Base-by-base conservation (phyloP, 805 yeast species). In the Candida golubevii region DNA sequence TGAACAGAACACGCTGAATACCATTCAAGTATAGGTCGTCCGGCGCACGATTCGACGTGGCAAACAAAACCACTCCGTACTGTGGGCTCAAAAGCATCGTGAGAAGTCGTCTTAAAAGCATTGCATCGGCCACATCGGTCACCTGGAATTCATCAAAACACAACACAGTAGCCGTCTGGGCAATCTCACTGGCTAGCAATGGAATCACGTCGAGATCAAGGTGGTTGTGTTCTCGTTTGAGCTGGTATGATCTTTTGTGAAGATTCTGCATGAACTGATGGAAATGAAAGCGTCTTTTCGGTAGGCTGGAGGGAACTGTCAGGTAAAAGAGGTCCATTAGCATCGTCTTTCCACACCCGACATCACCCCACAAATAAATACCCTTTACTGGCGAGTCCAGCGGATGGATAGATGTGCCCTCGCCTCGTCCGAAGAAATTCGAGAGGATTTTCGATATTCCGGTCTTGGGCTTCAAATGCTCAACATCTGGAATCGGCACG, bases 281-380 rank as follows among this genome's bases (percentile, higher is more conserved):
- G 72, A 93, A 93, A 64, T 93, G 99, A 38, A 91, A 72, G 51
- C 99, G 75, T 55, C 73, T 77, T 58, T 89, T 88, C 10, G 91
- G 77, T 46, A 93, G 69, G 59, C 85, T 87, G 0, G 65, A 41
- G 0, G 98, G 97, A 13, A 91, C 77, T 0, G 96, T 88, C 15
- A 79, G 71, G 65, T 90, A 93, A 58, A 93, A 93, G 53, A 93
- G 71, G 64, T 93, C 98, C 98, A 93, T 91, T 48, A 93, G 71
- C 97, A 93, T 91, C 7, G 99, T 93, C 61, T 93, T 91, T 4
- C 99, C 99, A 65, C 98, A 90, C 1, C 99, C 99, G 35, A 93
- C 99, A 63, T 93, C 98, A 18, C 99, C 99, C 64, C 87, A 93
- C 28, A 93, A 72, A 58, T 93, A 93, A 7, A 93, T 84, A 5